Evolutionary conservation across 2,329 filamentous ascomycete species (phyloP).

Genomic region (Zymoseptoria crescenta): DNA sequence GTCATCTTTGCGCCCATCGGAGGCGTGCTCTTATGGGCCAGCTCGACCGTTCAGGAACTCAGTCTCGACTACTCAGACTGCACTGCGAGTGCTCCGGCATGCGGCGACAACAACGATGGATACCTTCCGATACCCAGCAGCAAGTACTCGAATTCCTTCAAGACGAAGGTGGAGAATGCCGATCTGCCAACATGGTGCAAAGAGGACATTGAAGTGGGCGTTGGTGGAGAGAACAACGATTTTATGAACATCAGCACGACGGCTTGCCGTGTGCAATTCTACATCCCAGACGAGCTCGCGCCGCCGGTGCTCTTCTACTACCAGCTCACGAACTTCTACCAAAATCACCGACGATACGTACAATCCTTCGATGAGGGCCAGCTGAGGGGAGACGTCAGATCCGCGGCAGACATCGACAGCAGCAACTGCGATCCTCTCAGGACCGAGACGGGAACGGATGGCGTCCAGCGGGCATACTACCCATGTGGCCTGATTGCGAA

Average conservation of each 20-base stretch:
- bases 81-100: slow-evolving; percentile 45
- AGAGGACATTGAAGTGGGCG: slow-evolving; percentile 15
- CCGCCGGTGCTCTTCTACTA: slow-evolving; percentile 91
- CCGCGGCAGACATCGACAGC: slow-evolving; percentile 46
- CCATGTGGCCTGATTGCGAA: slow-evolving; percentile 96
- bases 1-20: slow-evolving; percentile 92
- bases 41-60: slow-evolving; percentile 78
- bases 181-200: slow-evolving; percentile 26
- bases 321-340: slow-evolving; percentile 93
- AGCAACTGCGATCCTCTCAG: slow-evolving; percentile 69
- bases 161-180: slow-evolving; percentile 31
- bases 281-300: slow-evolving; percentile 68
- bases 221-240: slow-evolving; percentile 14
- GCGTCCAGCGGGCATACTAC: slow-evolving; percentile 62
- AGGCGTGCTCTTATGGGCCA: slow-evolving; percentile 77
- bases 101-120: slow-evolving; percentile 11
- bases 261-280: slow-evolving; percentile 67
- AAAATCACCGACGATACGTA: slow-evolving; percentile 95
- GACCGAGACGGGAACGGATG: slow-evolving; percentile 26
- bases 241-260: slow-evolving; percentile 31
- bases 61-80: slow-evolving; percentile 86
- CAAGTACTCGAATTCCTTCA: slow-evolving; percentile 64
- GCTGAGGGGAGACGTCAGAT: slow-evolving; percentile 58
- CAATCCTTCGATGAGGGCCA: slow-evolving; percentile 79
- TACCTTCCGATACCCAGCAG: slow-evolving; percentile 48